Evolutionary conservation across 305 asterid genomes (phyloP), one percentile per base, ranked within the genome.

Genomic region (Fraxinus xanthoxyloides): DNA sequence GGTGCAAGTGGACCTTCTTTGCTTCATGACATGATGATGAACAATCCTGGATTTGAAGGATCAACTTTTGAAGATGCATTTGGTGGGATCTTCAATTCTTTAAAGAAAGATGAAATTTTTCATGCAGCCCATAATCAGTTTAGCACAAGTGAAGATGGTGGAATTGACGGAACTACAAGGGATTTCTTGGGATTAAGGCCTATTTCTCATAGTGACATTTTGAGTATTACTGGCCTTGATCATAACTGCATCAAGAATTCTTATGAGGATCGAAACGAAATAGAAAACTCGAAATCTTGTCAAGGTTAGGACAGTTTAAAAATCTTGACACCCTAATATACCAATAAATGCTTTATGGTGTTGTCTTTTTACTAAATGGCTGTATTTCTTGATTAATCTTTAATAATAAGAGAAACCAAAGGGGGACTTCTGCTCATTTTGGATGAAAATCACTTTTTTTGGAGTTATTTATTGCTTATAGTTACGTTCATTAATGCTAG

Each of bases 141-240:
- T 77, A 82, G 87, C 83, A 70, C 76, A 31, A 4, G 21, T 7
- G 23, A 61, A 7, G 51, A 34, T 40, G 82, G 67, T n/a, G 77
- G 75, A 0, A 59, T 24, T 32, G 92, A 85, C 21, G 90, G 86
- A 35, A 77, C 84, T 83, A 91, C 94, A 0, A 88, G 95, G 79
- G 95, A 92, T 85, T 92, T 92, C 87, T 82, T 92, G 84, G 95
- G 97, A 56, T 82, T 92, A 63, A 86, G 93, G 85, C 90, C 91
- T 1, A 79, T 93, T 56, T 85, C 94, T 30, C 92, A 87, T 8
- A 85, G 85, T 78, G 97, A 93, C 21, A 81, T 91, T 43, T 69
- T 92, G 28, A 87, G 85, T 38, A 77, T 86, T 0, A 85, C 92
- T 72, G 89, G 90, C 79, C 23, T 83, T 89, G n/a, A 88, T 85